Base-by-base conservation (phyloP, 1,284 basidiomycete species). In the Meira miltonrushii region DNA sequence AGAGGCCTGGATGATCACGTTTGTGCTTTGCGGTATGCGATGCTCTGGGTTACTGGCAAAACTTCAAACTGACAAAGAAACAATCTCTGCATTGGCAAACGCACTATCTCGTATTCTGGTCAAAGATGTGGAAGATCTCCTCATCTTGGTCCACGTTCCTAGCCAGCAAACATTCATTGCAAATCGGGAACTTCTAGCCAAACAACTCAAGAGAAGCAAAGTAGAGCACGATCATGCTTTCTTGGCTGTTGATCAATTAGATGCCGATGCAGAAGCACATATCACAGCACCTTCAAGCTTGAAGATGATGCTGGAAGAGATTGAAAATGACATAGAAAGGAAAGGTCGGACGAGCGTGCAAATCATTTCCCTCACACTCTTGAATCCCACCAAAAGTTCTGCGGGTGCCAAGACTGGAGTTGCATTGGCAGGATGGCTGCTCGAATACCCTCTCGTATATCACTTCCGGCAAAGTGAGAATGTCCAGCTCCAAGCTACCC, bases 351-450 rank as follows among this genome's bases (percentile, higher is more conserved):
- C 8, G 28, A 33, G 28, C 28, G 28, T 33, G 28, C 28, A 33
- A 33, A 33, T 33, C 28, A 33, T 33, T 33, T 33, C 28, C 4
- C 43, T 17, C 9, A 17, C 17, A 17, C 9, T 3, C 43, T 3
- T 4, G 43, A 3, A 44, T 44, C 9, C 43, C 43, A 3, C 9
- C 43, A 2, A 44, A 44, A 4, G 4, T 44, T 44, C 43, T 9
- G 9, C 3, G 4, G 9, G 43, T 8, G 43, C 43, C 43, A 17
- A 44, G 23, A 17, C 43, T 3, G 50, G 50, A 38, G 23, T 53
- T 23, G 50, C 50, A 15, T 33, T 53, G 17, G 50, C 50, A 13
- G 50, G 50, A 5, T 53, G 50, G 50, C 25, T 53, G 12, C 50
- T 53, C 15, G 50, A 53, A n/a, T 53, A 53, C 15, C 21, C 23